These are phyloP conservation scores for Penicillium paneum DNA, from an alignment of 2,329 filamentous ascomycete species.

Conservation along the genomic window DNA sequence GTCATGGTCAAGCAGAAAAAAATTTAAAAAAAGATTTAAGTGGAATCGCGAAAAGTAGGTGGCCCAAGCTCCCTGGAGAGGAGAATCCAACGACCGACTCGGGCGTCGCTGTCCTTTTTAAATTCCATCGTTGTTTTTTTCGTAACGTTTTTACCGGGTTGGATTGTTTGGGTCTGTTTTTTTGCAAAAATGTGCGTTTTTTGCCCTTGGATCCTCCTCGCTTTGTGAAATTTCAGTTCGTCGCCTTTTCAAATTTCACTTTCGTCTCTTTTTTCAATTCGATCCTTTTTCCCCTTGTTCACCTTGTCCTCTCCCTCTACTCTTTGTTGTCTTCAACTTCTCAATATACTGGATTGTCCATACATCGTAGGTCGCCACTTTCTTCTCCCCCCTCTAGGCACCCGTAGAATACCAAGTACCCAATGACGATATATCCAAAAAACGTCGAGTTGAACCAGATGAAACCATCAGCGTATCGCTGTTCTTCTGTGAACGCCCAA, in stretches of 20 bases:
- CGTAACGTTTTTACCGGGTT: not conserved
- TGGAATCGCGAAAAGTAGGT: slow-evolving; percentile 9
- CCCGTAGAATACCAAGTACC: slow-evolving; percentile 18
- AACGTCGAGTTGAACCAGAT: slow-evolving; percentile 19
- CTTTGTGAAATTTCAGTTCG: not conserved
- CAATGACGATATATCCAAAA: slow-evolving; percentile 35
- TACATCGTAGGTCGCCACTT: not conserved
- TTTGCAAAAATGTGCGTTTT: not conserved
- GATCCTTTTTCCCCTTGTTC: not conserved
- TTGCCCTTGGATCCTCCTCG: not conserved
- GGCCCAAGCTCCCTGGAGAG: slow-evolving; percentile 19
- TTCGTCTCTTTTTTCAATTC: not conserved
- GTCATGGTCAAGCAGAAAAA: slow-evolving; percentile 36
- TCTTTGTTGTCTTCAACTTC: not conserved
- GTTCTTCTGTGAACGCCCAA: slow-evolving; percentile 42
- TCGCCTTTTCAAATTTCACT: not conserved
- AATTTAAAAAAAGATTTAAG: slow-evolving; percentile 1
- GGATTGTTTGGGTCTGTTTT: slow-evolving; percentile 2
- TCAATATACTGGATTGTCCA: not conserved
- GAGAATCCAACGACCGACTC: slow-evolving; percentile 8
- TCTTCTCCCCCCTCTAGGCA: not conserved
- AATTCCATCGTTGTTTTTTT: slow-evolving; percentile 23
- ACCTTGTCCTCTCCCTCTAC: not conserved
- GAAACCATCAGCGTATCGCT: slow-evolving; percentile 30
- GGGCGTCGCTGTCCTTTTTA: slow-evolving; percentile 37